Conservation (phyloP, 352 stramenopile species). For the Phytopythium boreale region DNA sequence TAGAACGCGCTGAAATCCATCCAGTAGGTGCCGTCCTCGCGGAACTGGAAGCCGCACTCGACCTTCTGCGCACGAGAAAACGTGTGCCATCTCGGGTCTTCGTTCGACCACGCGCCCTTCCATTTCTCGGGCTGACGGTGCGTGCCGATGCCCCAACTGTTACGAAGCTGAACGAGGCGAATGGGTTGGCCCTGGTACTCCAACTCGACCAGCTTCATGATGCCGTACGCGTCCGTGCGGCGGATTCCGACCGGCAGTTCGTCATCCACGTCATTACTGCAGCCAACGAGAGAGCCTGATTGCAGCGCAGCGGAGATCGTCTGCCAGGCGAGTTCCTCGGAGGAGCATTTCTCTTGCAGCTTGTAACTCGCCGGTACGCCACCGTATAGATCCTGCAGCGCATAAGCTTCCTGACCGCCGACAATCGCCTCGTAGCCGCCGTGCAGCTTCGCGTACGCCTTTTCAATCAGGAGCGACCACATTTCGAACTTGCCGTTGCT, state of each 20-base stretch:
- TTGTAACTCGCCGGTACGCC: slow-evolving; percentile 67
- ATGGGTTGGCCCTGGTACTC: slow-evolving; percentile 49
- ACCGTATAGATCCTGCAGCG: slow-evolving; percentile 74
- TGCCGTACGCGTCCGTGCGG: slow-evolving; percentile 68
- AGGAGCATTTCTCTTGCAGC: slow-evolving; percentile 58
- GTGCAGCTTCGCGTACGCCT: slow-evolving; percentile 94
- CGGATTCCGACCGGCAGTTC: slow-evolving; percentile 62
- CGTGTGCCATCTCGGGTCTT: slow-evolving; percentile 66
- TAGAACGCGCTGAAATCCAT: slow-evolving; percentile 81
- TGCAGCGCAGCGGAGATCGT: slow-evolving; percentile 41
- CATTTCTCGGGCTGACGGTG: slow-evolving; percentile 64
- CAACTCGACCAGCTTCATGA: slow-evolving; percentile 75
- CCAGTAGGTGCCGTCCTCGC: slow-evolving; percentile 78
- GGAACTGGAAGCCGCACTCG: slow-evolving; percentile 74
- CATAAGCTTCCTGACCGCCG: slow-evolving; percentile 79
- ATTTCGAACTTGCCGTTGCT: slow-evolving; percentile 88
- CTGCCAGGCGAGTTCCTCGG: slow-evolving; percentile 58
- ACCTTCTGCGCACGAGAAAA: slow-evolving; percentile 76
- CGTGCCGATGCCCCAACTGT: slow-evolving; percentile 74
- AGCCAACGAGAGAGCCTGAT: slow-evolving; percentile 64
- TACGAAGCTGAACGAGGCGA: slow-evolving; percentile 73
- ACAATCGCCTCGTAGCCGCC: slow-evolving; percentile 89
- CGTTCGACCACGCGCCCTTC: slow-evolving; percentile 65
- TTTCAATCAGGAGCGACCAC: slow-evolving; percentile 93
- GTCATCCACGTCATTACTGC: slow-evolving; percentile 59